Conservation (phyloP, 345 rosid species). For the Arabidopsis thaliana region DNA sequence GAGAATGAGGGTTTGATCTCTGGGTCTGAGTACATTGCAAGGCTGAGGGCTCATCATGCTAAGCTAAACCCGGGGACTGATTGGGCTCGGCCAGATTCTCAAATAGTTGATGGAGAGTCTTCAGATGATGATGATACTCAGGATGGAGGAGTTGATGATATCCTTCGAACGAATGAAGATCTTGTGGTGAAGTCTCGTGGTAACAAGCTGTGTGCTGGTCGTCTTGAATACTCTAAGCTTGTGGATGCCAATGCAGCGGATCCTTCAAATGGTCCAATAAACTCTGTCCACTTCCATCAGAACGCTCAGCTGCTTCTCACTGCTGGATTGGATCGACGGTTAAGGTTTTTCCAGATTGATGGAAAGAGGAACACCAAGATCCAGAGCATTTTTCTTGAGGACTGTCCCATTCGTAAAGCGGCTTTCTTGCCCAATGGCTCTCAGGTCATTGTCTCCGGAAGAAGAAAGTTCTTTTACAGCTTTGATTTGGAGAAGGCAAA, state of each 20-base stretch:
- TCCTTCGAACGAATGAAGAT: constrained; percentile 77
- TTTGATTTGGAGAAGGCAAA: constrained; percentile 83
- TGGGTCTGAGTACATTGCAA: constrained; percentile 72
- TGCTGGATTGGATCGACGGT: constrained; percentile 73
- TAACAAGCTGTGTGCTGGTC: constrained; percentile 65
- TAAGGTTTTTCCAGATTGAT: constrained; percentile 89
- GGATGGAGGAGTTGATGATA: constrained; percentile 56
- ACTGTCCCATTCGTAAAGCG: constrained; percentile 82
- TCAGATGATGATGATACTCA: constrained; percentile 46
- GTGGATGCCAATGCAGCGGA: constrained; percentile 88
- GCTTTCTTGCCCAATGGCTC: constrained; percentile 87
- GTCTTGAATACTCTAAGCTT: constrained; percentile 79
- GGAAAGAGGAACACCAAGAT: constrained; percentile 90
- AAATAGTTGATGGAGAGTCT: constrained; percentile 31
- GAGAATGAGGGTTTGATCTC: constrained; percentile 74
- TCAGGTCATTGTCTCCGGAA: constrained; percentile 86
- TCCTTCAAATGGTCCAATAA: constrained; percentile 70
- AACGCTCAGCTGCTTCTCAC: constrained; percentile 86
- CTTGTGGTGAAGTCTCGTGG: constrained; percentile 66
- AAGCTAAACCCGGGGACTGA: constrained; percentile 89
- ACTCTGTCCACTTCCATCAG: constrained; percentile 85
- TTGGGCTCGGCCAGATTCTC: constrained; percentile 71
- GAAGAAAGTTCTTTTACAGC: constrained; percentile 90
- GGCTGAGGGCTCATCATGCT: constrained; percentile 85
- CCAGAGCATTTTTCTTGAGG: constrained; percentile 85